phyloP scores from a whole-genome alignment of 2,329 filamentous ascomycete species.

The Coniochaeta sp. region DNA sequence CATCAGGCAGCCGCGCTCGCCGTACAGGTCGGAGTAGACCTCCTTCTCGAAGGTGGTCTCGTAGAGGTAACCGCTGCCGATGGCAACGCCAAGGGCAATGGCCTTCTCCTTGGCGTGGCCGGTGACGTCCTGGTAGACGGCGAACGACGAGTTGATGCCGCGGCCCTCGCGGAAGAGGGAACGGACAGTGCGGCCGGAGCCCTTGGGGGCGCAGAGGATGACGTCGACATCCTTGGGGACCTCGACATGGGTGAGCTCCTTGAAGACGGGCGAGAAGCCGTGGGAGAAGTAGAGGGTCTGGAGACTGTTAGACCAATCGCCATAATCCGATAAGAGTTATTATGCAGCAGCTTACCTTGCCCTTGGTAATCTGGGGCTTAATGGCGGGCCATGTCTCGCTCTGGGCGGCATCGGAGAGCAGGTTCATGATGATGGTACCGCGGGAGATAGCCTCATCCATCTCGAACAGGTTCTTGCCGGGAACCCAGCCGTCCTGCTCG shows the following conservation, averaged over 20 bases:
- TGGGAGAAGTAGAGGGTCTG: slow-evolving; percentile 99
- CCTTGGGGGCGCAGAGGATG: slow-evolving; percentile 99
- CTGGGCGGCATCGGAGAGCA: slow-evolving; percentile 95
- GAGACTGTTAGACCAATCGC: slow-evolving; percentile 3
- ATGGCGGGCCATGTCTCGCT: slow-evolving; percentile 97
- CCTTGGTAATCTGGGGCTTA: slow-evolving; percentile 97
- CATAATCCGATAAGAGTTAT: slow-evolving; percentile 2
- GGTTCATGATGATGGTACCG: slow-evolving; percentile 98
- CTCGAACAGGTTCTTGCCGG: slow-evolving; percentile 98
- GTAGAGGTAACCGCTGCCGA: slow-evolving; percentile 98
- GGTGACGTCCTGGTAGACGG: slow-evolving; percentile 96
- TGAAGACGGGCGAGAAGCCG: slow-evolving; percentile 99
- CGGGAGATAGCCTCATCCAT: slow-evolving; percentile 91
- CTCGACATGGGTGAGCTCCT: slow-evolving; percentile 97
- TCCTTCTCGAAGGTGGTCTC: slow-evolving; percentile 99
- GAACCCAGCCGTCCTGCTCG: slow-evolving; percentile 92
- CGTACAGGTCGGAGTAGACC: slow-evolving; percentile 99
- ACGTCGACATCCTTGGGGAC: slow-evolving; percentile 94
- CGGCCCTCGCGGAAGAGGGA: slow-evolving; percentile 98
- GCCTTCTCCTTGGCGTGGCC: slow-evolving; percentile 98
- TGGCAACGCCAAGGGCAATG: slow-evolving; percentile 89
- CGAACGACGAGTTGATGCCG: slow-evolving; percentile 98
- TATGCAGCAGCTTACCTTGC: slow-evolving; percentile 65
- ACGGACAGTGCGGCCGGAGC: slow-evolving; percentile 96
- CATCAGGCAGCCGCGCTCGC: slow-evolving; percentile 99